Conservation (phyloP, 139 green algal species). For the Gonium pectorale region DNA sequence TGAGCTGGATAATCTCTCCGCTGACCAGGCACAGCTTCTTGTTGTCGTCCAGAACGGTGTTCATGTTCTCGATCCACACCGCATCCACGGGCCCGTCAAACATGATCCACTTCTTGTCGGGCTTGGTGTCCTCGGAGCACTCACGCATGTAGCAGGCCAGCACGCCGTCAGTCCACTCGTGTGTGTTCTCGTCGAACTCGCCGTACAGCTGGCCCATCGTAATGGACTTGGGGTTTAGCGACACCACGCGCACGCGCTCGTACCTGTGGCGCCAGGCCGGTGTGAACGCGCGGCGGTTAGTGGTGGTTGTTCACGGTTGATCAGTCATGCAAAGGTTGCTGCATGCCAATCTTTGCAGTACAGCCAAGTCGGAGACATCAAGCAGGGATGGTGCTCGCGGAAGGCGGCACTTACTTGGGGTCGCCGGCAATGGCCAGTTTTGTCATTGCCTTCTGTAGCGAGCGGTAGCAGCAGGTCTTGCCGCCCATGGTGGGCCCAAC, state of each 20-base stretch:
- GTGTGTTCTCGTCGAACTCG: slow-evolving; percentile 85
- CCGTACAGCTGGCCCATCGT: slow-evolving; percentile 88
- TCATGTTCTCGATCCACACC: slow-evolving; percentile 86
- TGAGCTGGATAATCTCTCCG: slow-evolving; percentile 89
- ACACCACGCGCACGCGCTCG: slow-evolving; percentile 62
- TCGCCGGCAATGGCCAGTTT: slow-evolving; percentile 49
- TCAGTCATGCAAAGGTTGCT: no score
- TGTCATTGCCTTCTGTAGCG: slow-evolving; percentile 64
- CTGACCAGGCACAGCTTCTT: slow-evolving; percentile 91
- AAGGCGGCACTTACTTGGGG: slow-evolving; percentile 49
- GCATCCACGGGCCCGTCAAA: slow-evolving; percentile 85
- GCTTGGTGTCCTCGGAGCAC: slow-evolving; percentile 73
- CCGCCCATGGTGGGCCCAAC: slow-evolving; percentile 85
- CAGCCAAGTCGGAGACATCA: no score
- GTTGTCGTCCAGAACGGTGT: slow-evolving; percentile 88
- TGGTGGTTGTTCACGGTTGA: no score
- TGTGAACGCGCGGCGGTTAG: no score
- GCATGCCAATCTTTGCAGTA: no score
- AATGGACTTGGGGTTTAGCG: slow-evolving; percentile 85
- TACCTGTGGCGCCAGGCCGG: background rate
- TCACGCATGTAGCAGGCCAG: slow-evolving; percentile 87
- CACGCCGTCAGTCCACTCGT: slow-evolving; percentile 88
- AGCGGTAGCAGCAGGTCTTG: slow-evolving; percentile 82
- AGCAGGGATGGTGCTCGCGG: no score
- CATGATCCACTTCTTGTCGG: slow-evolving; percentile 90